Evolutionary conservation across 805 yeast species (phyloP).

Genomic region (Metschnikowia bowlesiae): DNA sequence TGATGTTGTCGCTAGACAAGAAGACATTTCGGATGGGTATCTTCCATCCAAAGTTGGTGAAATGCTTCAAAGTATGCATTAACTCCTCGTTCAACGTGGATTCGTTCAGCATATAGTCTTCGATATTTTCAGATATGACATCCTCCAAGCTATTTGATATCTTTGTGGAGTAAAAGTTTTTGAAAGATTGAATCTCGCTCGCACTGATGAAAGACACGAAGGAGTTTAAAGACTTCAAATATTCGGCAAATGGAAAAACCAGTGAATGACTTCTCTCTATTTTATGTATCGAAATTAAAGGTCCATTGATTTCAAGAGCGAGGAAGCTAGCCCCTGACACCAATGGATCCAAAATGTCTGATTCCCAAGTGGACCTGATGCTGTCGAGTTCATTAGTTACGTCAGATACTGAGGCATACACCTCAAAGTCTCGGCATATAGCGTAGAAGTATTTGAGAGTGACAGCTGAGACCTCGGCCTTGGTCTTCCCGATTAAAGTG

Average conservation of each 20-base stretch:
- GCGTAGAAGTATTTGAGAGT: constrained; percentile 2
- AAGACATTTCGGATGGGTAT: constrained; percentile 19
- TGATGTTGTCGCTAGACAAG: constrained; percentile 15
- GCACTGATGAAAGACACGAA: constrained; percentile 30
- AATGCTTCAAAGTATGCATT: constrained; percentile 16
- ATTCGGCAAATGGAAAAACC: constrained; percentile 6
- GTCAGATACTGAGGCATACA: constrained; percentile 9
- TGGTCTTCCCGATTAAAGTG: not conserved
- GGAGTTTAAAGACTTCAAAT: constrained; percentile 22
- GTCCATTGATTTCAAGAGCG: constrained; percentile 4
- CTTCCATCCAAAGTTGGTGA: constrained; percentile 22
- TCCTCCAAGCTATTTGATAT: constrained; percentile 27
- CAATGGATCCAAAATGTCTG: constrained; percentile 11
- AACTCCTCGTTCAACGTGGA: constrained; percentile 18
- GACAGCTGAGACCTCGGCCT: not conserved
- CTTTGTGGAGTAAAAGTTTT: constrained; percentile 24
- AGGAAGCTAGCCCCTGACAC: constrained; percentile 7
- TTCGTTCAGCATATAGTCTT: constrained; percentile 16
- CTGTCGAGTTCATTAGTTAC: constrained; percentile 5
- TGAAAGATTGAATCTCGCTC: constrained; percentile 20
- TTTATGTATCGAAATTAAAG: not conserved
- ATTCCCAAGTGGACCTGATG: constrained; percentile 12
- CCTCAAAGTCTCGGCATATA: constrained; percentile 6
- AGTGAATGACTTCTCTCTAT: not conserved
- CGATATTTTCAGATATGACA: constrained; percentile 29